Evolutionary conservation across 805 yeast species (phyloP), one percentile per base, ranked within the genome.

Genomic region (Yarrowia yakushimensis): DNA sequence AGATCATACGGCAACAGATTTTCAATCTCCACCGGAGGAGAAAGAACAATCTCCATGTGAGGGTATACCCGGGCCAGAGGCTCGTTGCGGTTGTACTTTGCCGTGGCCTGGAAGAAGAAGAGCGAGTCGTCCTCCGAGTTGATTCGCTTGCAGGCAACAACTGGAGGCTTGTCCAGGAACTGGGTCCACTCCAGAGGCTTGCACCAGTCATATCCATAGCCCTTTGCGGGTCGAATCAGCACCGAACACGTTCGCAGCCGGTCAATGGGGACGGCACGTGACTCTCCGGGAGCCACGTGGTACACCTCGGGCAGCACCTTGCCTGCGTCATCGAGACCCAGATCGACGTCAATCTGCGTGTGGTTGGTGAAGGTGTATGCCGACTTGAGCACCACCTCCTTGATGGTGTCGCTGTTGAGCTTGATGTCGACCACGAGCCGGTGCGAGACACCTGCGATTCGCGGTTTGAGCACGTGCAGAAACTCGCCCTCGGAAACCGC

Each of bases 401-500:
- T 94, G 15, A 93, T 87, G 66, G 90, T 94, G 3, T 81, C 85
- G 2, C 87, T 83, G 43, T 33, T 45, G 33, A 93, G 77, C 8
- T 73, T 76, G 31, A 92, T 81, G 37, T 88, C 91, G 68, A 93
- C 85, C 0, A 85, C 81, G 13, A 94, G 71, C 67, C 98, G 77
- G 69, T 84, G 86, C 69, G 90, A 96, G 33, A 87, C 82, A 2
- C 82, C 83, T 59, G 81, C 67, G 0, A 80, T 70, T 0, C 86
- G 78, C 0, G 97, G 97, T 1, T 77, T 71, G 63, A 93, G 73
- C 70, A 83, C 81, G 66, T 85, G 83, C 11, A 93, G 70, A 22
- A 87, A 85, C 70, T 91, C 96, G 3, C 97, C 97, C 69, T 90
- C 97, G 9, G 85, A 80, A 12, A 86, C 84, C 0, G 90, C 87